Evolutionary conservation across 83 land plant species (phyloP), one percentile per base, ranked within the genome.

Genomic region (Thuja plicata): DNA sequence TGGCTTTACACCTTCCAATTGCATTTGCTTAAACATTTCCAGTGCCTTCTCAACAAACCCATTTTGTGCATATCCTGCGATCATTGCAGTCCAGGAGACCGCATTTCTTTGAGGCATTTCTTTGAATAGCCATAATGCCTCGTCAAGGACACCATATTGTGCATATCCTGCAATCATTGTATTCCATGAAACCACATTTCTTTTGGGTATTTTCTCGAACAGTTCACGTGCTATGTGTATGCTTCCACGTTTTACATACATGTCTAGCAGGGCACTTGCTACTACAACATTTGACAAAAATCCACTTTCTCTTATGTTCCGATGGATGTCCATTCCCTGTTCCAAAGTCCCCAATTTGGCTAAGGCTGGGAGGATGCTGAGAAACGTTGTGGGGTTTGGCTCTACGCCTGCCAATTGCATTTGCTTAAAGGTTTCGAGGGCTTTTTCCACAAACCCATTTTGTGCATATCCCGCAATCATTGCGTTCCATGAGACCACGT

Each of bases 161-260:
- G 83, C 27, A 40, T 37, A 79, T 79, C 83, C 83, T 40, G 46
- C 40, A 40, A 79, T 79, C 83, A 79, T 6, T 37, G 27, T 38
- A 79, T 79, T 79, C 83, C 83, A 79, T 40, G 83, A 79, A 9
- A 79, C 83, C 43, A 19, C 83, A 79, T 38, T 79, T 79, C 19
- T 79, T 79, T 40, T 19, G 38, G 83, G 83, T n/a, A 79, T 79
- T 79, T 79, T 24, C 2, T 37, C 37, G 8, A 79, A 79, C 27
- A 79, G 83, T 79, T 79, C 82, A 8, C 41, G 45, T 21, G 82
- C 82, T 8, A 34, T 79, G 10, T 79, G 43, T 79, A 79, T 79
- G 82, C 45, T 35, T 1, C 82, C 82, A 79, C 82, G 40, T 79
- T 79, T 79, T 79, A 43, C 82, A 79, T 79, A 79, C 45, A 79